Evolutionary conservation across 345 rosid genomes (phyloP), one percentile per base, ranked within the genome.

Genomic region (Viola odorata): DNA sequence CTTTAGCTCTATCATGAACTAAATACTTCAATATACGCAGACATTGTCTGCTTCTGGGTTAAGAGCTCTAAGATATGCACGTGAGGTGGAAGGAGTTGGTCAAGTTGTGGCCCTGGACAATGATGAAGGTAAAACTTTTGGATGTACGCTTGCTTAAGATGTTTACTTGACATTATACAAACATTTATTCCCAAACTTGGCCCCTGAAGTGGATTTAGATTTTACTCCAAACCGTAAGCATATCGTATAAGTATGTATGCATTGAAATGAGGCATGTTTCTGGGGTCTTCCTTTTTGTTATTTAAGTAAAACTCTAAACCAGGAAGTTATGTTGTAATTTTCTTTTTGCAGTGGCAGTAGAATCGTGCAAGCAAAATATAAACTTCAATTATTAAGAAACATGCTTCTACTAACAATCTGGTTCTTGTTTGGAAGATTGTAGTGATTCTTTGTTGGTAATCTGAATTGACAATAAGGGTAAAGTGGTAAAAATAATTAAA

Each of bases 11-110:
- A n/a, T n/a, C n/a, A n/a, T n/a, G n/a, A n/a, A n/a, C n/a, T n/a
- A n/a, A n/a, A n/a, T n/a, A n/a, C n/a, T n/a, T 53, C 66, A 61
- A 50, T 50, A 56, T 69, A 12, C 62, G 9, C 69, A 95, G 99
- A 98, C 99, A 32, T 56, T 95, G 71, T 88, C 99, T 41, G 99
- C 97, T 62, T 95, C 99, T 1, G 99, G 99, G 49, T 72, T 95
- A 73, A 79, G 99, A 72, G 92, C 97, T 71, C 72, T 88, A 53
- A 86, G 99, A 78, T 95, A 95, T 81, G 96, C 94, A 59, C 83
- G 82, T 60, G 99, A 94, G 77, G 77, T 94, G 42, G 97, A 88
- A 71, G 97, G 86, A 67, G 81, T 94, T 65, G 89, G 95, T 69
- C 88, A 86, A 79, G 95, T 94, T 62, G 89, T 94, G 66, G 97